These are phyloP conservation scores for Malus domestica DNA, from an alignment of 306 rosid species.

Conservation along the genomic window ASM211411v1 NC_041795.1:26142001-26142500, in stretches of 20 bases:
- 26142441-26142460: no score
- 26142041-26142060: neutral
- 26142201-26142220: neutral
- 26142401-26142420: neutral
- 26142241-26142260: neutral
- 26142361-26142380: neutral
- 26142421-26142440: neutral
- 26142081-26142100: neutral
- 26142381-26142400: neutral
- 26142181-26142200: neutral
- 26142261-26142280: neutral
- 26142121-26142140: neutral
- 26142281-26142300: neutral
- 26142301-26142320: neutral
- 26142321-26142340: neutral
- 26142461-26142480: neutral
- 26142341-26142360: neutral
- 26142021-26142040: constrained; percentile 12
- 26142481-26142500: neutral
- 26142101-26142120: neutral
- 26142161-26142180: neutral
- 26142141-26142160: neutral
- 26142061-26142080: neutral
- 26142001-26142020: constrained; percentile 98
- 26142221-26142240: neutral